Evolutionary conservation across 1,284 basidiomycete genomes (phyloP).

Genomic region (Pseudozyma thailandica): DNA sequence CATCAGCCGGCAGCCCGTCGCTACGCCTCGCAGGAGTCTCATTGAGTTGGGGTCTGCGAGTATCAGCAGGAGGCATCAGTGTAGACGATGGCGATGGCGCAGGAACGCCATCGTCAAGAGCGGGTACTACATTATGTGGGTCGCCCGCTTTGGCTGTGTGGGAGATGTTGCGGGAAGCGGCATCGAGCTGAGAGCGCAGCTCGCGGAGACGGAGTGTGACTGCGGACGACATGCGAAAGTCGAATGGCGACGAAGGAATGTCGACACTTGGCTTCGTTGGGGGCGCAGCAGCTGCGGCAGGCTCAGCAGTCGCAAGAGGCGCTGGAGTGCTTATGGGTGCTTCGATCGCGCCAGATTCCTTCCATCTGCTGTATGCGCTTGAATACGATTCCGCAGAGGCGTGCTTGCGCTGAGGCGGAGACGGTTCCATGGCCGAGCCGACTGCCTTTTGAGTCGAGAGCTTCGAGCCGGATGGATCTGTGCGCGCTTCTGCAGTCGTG

Average conservation of each 20-base stretch:
- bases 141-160: not conserved
- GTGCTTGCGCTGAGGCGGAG: not conserved
- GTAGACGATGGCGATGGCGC: conserved; percentile 7
- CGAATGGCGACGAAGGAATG: conserved; percentile 15
- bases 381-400: not conserved
- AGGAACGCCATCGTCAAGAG: conserved; percentile 2
- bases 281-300: not conserved
- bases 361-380: not conserved
- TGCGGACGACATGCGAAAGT: conserved; percentile 35
- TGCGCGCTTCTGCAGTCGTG: not conserved
- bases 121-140: conserved; percentile 1
- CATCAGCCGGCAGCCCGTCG: conserved; percentile 1
- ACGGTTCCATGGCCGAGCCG: not conserved
- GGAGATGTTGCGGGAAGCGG: conserved; percentile 18
- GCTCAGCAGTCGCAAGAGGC: too few relatives aligned
- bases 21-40: not conserved
- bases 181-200: conserved; percentile 34
- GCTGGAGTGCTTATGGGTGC: too few relatives aligned
- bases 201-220: conserved; percentile 67
- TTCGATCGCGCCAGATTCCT: not conserved
- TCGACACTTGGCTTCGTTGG: not conserved
- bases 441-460: not conserved
- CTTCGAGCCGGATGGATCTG: not conserved
- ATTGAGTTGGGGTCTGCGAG: not conserved
- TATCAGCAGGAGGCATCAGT: not conserved